Conservation (phyloP, 177 flowering plant genomes). For the Vitis hybrid region DNA sequence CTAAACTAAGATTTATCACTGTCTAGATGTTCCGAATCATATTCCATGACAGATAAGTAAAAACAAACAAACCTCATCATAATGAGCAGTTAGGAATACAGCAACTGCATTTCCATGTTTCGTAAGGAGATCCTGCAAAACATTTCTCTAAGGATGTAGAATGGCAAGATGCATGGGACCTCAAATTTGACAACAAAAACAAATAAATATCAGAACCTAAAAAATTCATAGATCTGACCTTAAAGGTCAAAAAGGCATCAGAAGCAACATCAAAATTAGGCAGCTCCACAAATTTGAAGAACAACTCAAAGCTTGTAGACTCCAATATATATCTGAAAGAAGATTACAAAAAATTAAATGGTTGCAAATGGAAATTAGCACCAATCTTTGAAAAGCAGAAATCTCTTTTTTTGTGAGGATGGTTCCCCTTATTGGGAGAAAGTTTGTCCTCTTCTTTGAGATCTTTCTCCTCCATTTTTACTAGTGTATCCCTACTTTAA, state of each 20-base stretch:
- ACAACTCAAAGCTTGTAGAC: slow-evolving; percentile 86
- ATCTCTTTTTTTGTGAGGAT: not conserved
- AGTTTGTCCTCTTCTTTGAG: too few relatives aligned
- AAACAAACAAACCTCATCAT: slow-evolving; percentile 67
- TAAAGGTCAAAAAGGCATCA: slow-evolving; percentile 94
- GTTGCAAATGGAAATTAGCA: slow-evolving; percentile 8
- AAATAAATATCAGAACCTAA: not conserved
- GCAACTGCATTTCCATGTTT: slow-evolving; percentile 72
- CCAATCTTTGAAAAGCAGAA: not conserved
- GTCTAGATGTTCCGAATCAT: not conserved
- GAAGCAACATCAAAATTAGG: slow-evolving; percentile 94
- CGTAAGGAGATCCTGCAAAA: slow-evolving; percentile 87
- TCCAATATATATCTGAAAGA: slow-evolving; percentile 90
- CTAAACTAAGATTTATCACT: not conserved
- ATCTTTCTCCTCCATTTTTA: too few relatives aligned
- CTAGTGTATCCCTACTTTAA: too few relatives aligned
- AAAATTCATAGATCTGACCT: slow-evolving; percentile 49
- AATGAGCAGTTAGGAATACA: slow-evolving; percentile 65
- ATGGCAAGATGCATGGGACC: not conserved
- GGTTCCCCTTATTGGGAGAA: too few relatives aligned
- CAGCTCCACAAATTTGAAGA: slow-evolving; percentile 93
- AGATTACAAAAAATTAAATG: slow-evolving; percentile 23
- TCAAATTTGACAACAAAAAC: not conserved
- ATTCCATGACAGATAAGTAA: slow-evolving; percentile 6
- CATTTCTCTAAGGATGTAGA: slow-evolving; percentile 5